Percentiles rank a stretch among this genome's conserved stretches.
Evolutionary conservation across 1,284 basidiomycete species (phyloP).

Genomic region (Tilletia walkeri): DNA sequence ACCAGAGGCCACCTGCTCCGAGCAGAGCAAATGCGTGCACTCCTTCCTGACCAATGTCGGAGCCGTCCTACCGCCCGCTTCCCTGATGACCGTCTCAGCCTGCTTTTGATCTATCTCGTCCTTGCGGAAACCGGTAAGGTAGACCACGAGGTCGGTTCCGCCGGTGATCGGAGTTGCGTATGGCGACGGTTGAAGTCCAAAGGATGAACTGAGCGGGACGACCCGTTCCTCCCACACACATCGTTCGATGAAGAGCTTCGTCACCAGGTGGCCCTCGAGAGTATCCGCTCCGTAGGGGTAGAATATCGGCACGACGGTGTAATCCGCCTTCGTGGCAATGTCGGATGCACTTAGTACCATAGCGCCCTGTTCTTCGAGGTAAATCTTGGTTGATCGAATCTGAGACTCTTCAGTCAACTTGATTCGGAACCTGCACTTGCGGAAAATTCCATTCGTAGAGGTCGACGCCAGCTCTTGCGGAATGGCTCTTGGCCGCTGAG

Average conservation of each 20-base stretch:
- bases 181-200: constrained; percentile 1
- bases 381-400: neutral
- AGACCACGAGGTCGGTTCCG: constrained; percentile 41
- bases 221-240: constrained; percentile 6
- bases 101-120: constrained; percentile 1
- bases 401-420: neutral
- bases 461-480: no score
- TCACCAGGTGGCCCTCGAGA: neutral
- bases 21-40: constrained; percentile 6
- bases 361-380: neutral
- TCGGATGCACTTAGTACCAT: neutral
- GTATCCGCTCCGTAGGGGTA: neutral
- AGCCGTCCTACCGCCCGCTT: neutral
- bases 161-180: neutral
- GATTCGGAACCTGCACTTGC: constrained; percentile 1
- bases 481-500: no score
- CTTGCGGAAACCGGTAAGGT: constrained; percentile 33
- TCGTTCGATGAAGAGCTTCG: constrained; percentile 16
- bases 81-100: constrained; percentile 7
- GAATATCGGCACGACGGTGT: constrained; percentile 12
- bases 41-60: neutral
- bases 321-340: neutral
- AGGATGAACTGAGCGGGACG: neutral
- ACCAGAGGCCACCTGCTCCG: neutral
- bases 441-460: neutral